These are phyloP conservation scores for Mycena rosella DNA, from an alignment of 768 basidiomycete species.

Conservation along the genomic window DNA sequence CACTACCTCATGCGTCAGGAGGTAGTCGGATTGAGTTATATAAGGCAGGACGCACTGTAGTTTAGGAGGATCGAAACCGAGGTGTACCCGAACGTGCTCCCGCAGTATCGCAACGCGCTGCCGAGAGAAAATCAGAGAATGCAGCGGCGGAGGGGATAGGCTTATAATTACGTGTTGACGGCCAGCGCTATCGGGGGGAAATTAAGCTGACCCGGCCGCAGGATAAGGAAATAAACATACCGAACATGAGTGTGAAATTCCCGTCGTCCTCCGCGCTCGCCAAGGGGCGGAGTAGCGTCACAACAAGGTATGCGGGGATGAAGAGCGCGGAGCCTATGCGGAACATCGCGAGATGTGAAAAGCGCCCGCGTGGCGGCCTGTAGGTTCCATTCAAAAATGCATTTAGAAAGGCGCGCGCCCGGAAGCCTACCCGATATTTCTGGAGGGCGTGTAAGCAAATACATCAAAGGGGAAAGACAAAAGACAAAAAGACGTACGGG, in stretches of 20 bases:
- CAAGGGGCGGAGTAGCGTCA: constrained; percentile 79
- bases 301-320: constrained; percentile 90
- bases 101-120: constrained; percentile 88
- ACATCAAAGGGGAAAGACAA: background rate
- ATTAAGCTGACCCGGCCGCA: background rate
- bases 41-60: constrained; percentile 67
- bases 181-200: constrained; percentile 22
- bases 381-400: constrained; percentile 20
- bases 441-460: constrained; percentile 40
- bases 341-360: constrained; percentile 91
- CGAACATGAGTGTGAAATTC: constrained; percentile 84
- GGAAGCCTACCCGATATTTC: constrained; percentile 70
- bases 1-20: constrained; percentile 61
- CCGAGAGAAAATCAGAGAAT: constrained; percentile 24
- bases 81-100: constrained; percentile 91
- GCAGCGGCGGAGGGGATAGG: constrained; percentile 1
- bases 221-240: constrained; percentile 55
- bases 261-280: constrained; percentile 79
- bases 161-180: constrained; percentile 24
- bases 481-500: constrained; percentile 76
- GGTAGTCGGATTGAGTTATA: constrained; percentile 5
- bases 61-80: constrained; percentile 90
- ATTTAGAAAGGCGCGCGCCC: constrained; percentile 27
- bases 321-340: constrained; percentile 88
- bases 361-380: constrained; percentile 85